Evolutionary conservation across 306 rosid genomes (phyloP).

Genomic region (Quercus bicolor): DNA sequence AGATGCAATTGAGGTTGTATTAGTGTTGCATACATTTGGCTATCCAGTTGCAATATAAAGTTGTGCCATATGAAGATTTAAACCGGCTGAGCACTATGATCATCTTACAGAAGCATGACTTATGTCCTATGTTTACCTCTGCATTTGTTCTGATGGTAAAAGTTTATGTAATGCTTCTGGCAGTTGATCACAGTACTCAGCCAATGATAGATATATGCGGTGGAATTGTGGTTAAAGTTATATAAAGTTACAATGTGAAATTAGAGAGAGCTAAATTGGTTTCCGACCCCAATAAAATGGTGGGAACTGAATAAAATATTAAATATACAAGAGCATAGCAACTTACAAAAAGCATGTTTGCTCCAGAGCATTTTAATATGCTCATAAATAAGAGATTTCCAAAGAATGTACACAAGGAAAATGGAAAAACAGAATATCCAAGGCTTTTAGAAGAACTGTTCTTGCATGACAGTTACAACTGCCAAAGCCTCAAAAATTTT

Average conservation of each 20-base stretch:
- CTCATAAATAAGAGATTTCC: slow-evolving; percentile 7
- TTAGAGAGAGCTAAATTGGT: neutral
- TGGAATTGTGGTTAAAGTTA: no score
- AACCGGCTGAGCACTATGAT: no score
- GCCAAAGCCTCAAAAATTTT: neutral
- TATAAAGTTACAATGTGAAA: neutral
- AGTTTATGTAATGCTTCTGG: no score
- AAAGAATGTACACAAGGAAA: slow-evolving; percentile 15
- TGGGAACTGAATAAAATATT: neutral
- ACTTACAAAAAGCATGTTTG: neutral
- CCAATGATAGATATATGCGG: no score
- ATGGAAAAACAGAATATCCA: slow-evolving; percentile 10
- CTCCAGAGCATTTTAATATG: neutral
- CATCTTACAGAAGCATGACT: no score
- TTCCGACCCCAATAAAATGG: neutral
- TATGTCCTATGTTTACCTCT: no score
- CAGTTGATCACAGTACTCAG: no score
- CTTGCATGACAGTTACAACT: neutral
- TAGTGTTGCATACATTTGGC: no score
- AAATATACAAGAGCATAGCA: neutral
- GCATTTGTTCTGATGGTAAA: no score
- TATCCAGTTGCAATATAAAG: no score
- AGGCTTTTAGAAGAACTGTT: slow-evolving; percentile 1
- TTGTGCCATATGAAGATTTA: no score
- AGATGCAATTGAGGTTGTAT: no score